These are phyloP conservation scores for Candida mesenterica DNA, from an alignment of 1,139 yeast species.

Conservation along the genomic window DNA sequence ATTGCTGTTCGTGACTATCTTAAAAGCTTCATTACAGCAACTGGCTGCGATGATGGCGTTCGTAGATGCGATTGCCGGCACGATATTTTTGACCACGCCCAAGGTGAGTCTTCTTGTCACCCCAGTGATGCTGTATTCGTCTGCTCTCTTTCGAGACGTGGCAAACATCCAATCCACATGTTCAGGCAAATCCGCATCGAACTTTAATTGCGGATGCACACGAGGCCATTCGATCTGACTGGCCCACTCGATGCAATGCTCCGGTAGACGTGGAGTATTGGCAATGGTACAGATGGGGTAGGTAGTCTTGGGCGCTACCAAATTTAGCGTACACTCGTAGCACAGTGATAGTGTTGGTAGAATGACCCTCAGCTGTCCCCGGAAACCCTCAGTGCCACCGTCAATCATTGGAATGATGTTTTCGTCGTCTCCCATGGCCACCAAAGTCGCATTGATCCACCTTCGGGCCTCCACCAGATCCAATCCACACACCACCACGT, in stretches of 20 bases:
- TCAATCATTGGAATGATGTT: slow-evolving; percentile 78
- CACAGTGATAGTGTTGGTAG: slow-evolving; percentile 85
- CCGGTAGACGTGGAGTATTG: slow-evolving; percentile 88
- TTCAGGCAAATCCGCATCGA: slow-evolving; percentile 69
- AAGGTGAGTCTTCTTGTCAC: slow-evolving; percentile 71
- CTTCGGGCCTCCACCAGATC: slow-evolving; percentile 90
- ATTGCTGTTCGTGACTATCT: slow-evolving; percentile 66
- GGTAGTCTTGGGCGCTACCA: slow-evolving; percentile 66
- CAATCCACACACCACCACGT: slow-evolving; percentile 79
- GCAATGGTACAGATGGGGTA: slow-evolving; percentile 95
- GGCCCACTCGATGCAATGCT: slow-evolving; percentile 95
- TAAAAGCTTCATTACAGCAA: slow-evolving; percentile 86
- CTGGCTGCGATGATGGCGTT: slow-evolving; percentile 92
- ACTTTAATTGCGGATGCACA: slow-evolving; percentile 39
- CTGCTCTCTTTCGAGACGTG: slow-evolving; percentile 59
- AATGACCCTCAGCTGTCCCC: slow-evolving; percentile 88
- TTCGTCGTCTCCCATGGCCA: slow-evolving; percentile 52
- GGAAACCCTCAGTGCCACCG: slow-evolving; percentile 95
- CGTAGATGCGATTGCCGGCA: slow-evolving; percentile 93
- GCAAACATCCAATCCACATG: slow-evolving; percentile 68
- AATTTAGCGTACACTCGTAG: slow-evolving; percentile 86
- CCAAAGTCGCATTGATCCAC: slow-evolving; percentile 81
- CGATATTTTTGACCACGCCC: slow-evolving; percentile 88
- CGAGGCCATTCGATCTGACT: slow-evolving; percentile 74
- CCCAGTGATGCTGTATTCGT: slow-evolving; percentile 63